Evolutionary conservation across 1,284 basidiomycete species (phyloP).

Genomic region (Leccinum fuscescens): DNA sequence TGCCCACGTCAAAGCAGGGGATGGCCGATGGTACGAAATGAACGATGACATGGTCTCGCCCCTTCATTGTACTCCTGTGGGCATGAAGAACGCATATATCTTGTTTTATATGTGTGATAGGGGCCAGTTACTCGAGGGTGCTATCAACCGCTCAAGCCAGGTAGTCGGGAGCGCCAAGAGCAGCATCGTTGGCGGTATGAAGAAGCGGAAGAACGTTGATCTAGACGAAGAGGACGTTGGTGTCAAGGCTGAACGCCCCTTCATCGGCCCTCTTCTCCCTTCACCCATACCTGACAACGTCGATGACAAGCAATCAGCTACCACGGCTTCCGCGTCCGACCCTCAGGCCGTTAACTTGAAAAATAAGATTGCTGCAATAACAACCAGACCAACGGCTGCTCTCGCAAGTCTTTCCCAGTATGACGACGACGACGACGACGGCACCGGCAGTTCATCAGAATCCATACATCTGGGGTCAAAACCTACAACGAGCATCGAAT

Average conservation of each 20-base stretch:
- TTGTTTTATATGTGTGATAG: conserved; percentile 87
- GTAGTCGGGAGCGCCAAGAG: conserved; percentile 27
- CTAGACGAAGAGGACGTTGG: conserved; percentile 51
- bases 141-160: conserved; percentile 39
- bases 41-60: conserved; percentile 83
- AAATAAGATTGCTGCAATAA: conserved; percentile 57
- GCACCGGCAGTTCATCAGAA: conserved; percentile 31
- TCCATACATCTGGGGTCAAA: conserved; percentile 25
- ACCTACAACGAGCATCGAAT: conserved; percentile 26
- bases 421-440: conserved; percentile 45
- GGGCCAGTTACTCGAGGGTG: conserved; percentile 67
- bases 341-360: conserved; percentile 62
- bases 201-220: conserved; percentile 53
- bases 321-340: conserved; percentile 35
- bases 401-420: conserved; percentile 54
- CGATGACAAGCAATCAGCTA: conserved; percentile 6
- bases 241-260: conserved; percentile 46
- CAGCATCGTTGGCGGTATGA: conserved; percentile 56
- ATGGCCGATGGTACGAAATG: conserved; percentile 86
- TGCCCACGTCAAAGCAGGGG: conserved; percentile 75
- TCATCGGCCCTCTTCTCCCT: conserved; percentile 68
- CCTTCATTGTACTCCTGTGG: conserved; percentile 45
- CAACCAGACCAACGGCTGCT: conserved; percentile 38
- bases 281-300: conserved; percentile 34
- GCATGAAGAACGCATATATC: conserved; percentile 86